These are phyloP conservation scores for Jamesozyma jinghongensis DNA, from an alignment of 805 yeast genomes.

Conservation along the genomic window DNA sequence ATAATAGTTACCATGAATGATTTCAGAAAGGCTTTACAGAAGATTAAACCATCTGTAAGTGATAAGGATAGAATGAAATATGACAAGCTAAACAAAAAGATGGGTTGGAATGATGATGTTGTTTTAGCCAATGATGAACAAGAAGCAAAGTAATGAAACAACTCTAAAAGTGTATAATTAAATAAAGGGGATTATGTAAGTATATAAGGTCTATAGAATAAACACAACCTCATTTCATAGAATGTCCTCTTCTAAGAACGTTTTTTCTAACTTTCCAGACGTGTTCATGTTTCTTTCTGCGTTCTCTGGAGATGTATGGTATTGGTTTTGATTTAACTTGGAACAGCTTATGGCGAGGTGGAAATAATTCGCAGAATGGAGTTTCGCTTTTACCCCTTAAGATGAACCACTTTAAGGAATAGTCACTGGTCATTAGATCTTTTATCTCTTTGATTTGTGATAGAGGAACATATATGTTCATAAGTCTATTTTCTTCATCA, in stretches of 20 bases:
- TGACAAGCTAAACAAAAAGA: slow-evolving; percentile 58
- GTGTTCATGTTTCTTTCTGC: slow-evolving; percentile 39
- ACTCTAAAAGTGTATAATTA: not conserved
- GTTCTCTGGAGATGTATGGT: slow-evolving; percentile 40
- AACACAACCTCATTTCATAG: slow-evolving; percentile 11
- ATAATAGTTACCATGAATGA: slow-evolving; percentile 56
- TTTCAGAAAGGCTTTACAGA: slow-evolving; percentile 59
- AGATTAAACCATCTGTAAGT: slow-evolving; percentile 83
- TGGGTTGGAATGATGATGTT: slow-evolving; percentile 58
- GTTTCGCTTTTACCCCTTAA: slow-evolving; percentile 58
- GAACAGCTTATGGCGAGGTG: slow-evolving; percentile 15
- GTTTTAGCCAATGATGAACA: slow-evolving; percentile 18
- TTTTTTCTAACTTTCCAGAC: slow-evolving; percentile 52
- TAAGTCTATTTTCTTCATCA: slow-evolving; percentile 28
- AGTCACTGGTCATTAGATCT: slow-evolving; percentile 3
- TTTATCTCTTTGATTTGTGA: slow-evolving; percentile 8
- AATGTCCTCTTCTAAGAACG: slow-evolving; percentile 39
- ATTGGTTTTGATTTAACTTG: slow-evolving; percentile 10
- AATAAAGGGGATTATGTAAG: not conserved
- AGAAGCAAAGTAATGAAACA: not conserved
- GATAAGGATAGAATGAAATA: slow-evolving; percentile 75
- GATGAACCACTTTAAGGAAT: slow-evolving; percentile 33
- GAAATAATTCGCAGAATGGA: slow-evolving; percentile 48
- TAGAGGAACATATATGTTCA: slow-evolving; percentile 52
- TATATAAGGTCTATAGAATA: not conserved